phyloP scores from a whole-genome alignment of 2,329 filamentous ascomycete species.

The Aspergillus sp. region DNA sequence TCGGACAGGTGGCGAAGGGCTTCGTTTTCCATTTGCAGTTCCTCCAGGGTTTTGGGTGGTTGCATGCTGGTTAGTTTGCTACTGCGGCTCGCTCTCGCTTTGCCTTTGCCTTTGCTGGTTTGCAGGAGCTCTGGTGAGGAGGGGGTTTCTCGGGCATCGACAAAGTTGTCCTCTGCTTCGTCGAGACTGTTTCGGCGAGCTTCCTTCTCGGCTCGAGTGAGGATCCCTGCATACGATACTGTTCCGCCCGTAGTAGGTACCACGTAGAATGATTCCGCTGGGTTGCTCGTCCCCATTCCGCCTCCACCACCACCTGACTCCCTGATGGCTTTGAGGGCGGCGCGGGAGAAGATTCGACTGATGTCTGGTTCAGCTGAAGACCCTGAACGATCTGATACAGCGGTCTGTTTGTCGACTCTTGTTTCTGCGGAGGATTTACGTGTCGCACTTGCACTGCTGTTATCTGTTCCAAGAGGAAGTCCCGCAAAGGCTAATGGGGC shows the following conservation, averaged over 20 bases:
- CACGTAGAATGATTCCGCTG: conserved; percentile 81
- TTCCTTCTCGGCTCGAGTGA: conserved; percentile 59
- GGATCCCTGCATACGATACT: conserved; percentile 88
- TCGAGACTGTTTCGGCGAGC: conserved; percentile 54
- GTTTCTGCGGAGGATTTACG: conserved; percentile 42
- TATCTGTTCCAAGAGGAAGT: conserved; percentile 70
- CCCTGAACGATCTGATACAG: conserved; percentile 44
- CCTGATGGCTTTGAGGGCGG: conserved; percentile 77
- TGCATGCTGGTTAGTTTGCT: conserved; percentile 41
- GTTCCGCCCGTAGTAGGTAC: conserved; percentile 91
- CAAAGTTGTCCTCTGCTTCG: conserved; percentile 83
- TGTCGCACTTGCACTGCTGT: conserved; percentile 31
- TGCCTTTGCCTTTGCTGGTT: conserved; percentile 48
- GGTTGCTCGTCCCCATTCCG: conserved; percentile 55
- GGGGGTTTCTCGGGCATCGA: conserved; percentile 77
- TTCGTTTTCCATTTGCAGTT: conserved; percentile 85
- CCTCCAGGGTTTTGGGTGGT: conserved; percentile 73
- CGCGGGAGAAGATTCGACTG: conserved; percentile 80
- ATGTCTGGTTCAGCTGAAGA: conserved; percentile 70
- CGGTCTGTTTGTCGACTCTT: conserved; percentile 45
- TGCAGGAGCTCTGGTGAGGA: conserved; percentile 52
- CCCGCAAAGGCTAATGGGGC: conserved; percentile 92
- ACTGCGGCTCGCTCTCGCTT: conserved; percentile 30
- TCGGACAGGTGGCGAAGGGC: conserved; percentile 84
- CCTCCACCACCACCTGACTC: conserved; percentile 60